A percentile compares a stretch with the other conserved stretches of the same genome.
Conservation (phyloP, 805 yeast genomes). For the Yamadazyma tumulicola region DNA sequence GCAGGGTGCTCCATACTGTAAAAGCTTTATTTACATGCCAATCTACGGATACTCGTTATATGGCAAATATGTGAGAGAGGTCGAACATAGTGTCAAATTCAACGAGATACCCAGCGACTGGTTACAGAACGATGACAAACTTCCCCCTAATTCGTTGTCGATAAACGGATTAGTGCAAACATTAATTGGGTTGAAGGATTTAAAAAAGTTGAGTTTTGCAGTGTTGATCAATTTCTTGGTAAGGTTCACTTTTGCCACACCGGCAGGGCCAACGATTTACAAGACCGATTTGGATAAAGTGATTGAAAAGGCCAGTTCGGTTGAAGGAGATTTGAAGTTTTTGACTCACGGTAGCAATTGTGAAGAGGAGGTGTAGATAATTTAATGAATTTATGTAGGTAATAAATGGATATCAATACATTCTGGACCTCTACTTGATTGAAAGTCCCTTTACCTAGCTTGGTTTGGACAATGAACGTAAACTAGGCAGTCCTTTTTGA, state of each 20-base stretch:
- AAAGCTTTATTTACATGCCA: constrained; percentile 5
- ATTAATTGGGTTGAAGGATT: background rate
- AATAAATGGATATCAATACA: too few relatives aligned
- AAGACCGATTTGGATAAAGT: constrained; percentile 1
- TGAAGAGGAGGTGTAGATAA: too few relatives aligned
- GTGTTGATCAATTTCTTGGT: background rate
- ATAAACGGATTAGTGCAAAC: constrained; percentile 3
- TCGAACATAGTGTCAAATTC: background rate
- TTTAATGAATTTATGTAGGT: too few relatives aligned
- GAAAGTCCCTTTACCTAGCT: background rate
- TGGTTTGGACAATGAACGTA: background rate
- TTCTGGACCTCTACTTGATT: too few relatives aligned
- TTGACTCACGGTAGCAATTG: too few relatives aligned
- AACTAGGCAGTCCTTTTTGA: background rate
- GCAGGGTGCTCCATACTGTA: constrained; percentile 2
- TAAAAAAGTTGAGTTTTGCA: constrained; percentile 2
- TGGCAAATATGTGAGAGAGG: constrained; percentile 7
- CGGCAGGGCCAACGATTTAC: constrained; percentile 6
- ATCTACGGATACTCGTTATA: constrained; percentile 7
- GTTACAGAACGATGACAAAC: constrained; percentile 4
- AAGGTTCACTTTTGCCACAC: constrained; percentile 3
- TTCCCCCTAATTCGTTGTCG: constrained; percentile 4
- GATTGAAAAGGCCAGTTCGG: background rate
- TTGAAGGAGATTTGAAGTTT: background rate
- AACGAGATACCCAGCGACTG: constrained; percentile 5